A percentile compares a stretch with the other conserved stretches of the same genome.
These are phyloP conservation scores for Dichotomopilus funicola DNA, from an alignment of 2,329 filamentous ascomycete genomes.

Conservation along the genomic window DNA sequence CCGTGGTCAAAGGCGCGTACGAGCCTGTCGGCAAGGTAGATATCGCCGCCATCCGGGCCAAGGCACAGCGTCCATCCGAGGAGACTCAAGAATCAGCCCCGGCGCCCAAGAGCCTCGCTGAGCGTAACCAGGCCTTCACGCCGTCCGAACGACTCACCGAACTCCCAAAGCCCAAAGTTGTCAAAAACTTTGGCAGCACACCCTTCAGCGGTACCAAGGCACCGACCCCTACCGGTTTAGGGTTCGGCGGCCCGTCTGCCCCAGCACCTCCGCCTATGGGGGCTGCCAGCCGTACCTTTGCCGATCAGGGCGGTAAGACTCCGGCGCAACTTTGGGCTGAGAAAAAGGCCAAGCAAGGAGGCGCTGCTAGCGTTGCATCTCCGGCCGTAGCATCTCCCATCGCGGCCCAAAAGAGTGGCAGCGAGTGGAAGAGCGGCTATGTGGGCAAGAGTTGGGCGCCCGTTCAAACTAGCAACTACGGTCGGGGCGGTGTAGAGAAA, in stretches of 20 bases:
- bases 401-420: slow-evolving; percentile 63
- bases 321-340: slow-evolving; percentile 96
- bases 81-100: slow-evolving; percentile 28
- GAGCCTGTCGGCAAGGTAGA: slow-evolving; percentile 95
- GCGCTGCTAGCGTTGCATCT: slow-evolving; percentile 40
- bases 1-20: slow-evolving; percentile 84
- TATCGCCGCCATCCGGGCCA: slow-evolving; percentile 85
- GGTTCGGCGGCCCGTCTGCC: slow-evolving; percentile 55
- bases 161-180: slow-evolving; percentile 89
- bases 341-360: slow-evolving; percentile 80
- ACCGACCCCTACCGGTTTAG: slow-evolving; percentile 64
- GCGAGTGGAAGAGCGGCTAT: slow-evolving; percentile 88
- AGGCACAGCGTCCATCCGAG: slow-evolving; percentile 59
- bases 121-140: slow-evolving; percentile 68
- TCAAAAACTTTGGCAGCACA: slow-evolving; percentile 73
- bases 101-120: slow-evolving; percentile 58
- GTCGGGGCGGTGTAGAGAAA: slow-evolving; percentile 52
- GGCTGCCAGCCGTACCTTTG: slow-evolving; percentile 84
- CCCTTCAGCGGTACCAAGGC: slow-evolving; percentile 85
- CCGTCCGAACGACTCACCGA: slow-evolving; percentile 75
- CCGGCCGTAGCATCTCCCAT: slow-evolving; percentile 48
- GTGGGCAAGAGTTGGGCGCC: slow-evolving; percentile 83
- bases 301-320: slow-evolving; percentile 90
- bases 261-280: slow-evolving; percentile 61
- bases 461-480: slow-evolving; percentile 68